Conservation (phyloP, 495 filamentous ascomycete species). For the Beverwykella pulmonaria region DNA sequence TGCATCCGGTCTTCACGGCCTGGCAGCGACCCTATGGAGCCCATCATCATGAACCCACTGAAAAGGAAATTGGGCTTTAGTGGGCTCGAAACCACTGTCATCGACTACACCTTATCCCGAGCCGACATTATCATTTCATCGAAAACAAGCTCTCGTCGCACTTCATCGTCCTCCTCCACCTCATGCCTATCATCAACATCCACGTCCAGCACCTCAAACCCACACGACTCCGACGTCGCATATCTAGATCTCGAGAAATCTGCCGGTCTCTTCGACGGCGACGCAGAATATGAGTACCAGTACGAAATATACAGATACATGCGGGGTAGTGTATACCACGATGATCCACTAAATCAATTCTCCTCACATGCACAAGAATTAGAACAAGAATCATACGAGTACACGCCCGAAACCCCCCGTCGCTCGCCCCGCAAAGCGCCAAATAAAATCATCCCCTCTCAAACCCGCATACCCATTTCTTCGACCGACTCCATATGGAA, state of each 20-base stretch:
- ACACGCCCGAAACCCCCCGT: slow-evolving; percentile 1
- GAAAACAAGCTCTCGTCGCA: background rate
- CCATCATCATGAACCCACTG: slow-evolving; percentile 34
- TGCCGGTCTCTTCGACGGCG: slow-evolving; percentile 43
- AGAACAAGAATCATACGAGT: background rate
- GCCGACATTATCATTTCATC: slow-evolving; percentile 46
- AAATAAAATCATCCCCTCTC: background rate
- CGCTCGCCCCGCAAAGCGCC: slow-evolving; percentile 7
- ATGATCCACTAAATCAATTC: slow-evolving; percentile 29
- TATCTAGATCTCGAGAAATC: slow-evolving; percentile 45
- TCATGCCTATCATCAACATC: background rate
- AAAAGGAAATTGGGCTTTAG: slow-evolving; percentile 65
- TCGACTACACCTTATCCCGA: slow-evolving; percentile 88
- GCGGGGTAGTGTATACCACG: slow-evolving; percentile 33
- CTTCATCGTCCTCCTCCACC: background rate
- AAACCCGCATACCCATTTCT: background rate
- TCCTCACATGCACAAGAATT: background rate
- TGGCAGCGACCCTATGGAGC: background rate
- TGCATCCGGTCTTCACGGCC: slow-evolving; percentile 57
- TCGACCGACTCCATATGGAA: slow-evolving; percentile 36
- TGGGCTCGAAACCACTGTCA: slow-evolving; percentile 74
- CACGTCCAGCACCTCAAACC: background rate
- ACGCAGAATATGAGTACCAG: slow-evolving; percentile 47
- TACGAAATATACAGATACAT: slow-evolving; percentile 51
- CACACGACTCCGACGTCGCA: slow-evolving; percentile 31